Evolutionary conservation across 108 stramenopile genomes (phyloP).

Genomic region (Hondaea fermentalgiana): DNA sequence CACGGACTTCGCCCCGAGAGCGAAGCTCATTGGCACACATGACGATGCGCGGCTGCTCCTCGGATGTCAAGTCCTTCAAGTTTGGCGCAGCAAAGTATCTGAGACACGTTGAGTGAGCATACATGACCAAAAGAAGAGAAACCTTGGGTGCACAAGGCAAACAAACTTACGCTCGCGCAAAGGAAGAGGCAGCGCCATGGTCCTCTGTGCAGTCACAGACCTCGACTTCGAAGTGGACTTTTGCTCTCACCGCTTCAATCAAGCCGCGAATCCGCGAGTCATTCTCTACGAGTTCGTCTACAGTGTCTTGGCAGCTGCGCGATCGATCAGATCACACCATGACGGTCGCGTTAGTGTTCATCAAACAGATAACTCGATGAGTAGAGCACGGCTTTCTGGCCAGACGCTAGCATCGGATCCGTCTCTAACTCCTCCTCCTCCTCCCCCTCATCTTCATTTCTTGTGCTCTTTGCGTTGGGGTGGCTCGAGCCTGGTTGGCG

Average conservation of each 20-base stretch:
- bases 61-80: not conserved
- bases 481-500: no score
- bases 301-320: not conserved
- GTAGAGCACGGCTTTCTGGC: no score
- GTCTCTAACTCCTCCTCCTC: no score
- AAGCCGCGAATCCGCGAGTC: not conserved
- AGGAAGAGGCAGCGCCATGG: not conserved
- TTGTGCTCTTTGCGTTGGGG: no score
- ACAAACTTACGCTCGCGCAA: conserved; percentile 1
- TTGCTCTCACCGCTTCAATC: not conserved
- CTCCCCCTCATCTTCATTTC: no score
- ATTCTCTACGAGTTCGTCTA: not conserved
- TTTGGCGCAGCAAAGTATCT: conserved; percentile 8
- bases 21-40: not conserved
- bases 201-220: not conserved
- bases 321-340: no score
- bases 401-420: no score
- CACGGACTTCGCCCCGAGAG: not conserved
- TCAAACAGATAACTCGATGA: no score
- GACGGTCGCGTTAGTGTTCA: no score
- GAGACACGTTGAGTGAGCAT: not conserved
- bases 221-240: not conserved
- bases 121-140: not conserved
- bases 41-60: not conserved
- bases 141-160: not conserved